Percentiles rank a stretch among this genome's conserved stretches.
Evolutionary conservation across 768 basidiomycete genomes (phyloP).

Genomic region (Pleurotus citrinopileatus): DNA sequence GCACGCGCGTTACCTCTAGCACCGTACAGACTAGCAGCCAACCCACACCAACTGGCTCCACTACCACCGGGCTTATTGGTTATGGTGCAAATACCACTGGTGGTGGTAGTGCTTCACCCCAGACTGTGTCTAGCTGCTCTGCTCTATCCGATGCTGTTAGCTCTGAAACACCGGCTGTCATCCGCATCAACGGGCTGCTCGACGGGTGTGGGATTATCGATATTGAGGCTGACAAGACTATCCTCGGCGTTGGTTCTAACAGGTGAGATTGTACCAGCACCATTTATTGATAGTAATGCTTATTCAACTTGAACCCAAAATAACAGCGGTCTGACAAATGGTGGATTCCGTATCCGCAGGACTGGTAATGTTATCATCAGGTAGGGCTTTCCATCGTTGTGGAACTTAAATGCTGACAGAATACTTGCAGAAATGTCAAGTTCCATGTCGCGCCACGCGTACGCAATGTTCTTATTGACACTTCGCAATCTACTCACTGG

Average conservation of each 20-base stretch:
- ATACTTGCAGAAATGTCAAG: neutral
- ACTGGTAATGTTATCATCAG: constrained; percentile 5
- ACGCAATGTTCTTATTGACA: neutral
- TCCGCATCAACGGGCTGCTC: neutral
- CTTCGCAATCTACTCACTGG: neutral
- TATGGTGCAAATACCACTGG: neutral
- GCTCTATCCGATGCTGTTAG: neutral
- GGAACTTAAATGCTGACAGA: neutral
- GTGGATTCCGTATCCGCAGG: constrained; percentile 4
- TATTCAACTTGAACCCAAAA: too few species aligned
- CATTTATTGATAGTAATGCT: neutral
- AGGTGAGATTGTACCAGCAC: neutral
- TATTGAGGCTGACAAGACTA: constrained; percentile 1
- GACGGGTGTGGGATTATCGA: constrained; percentile 1
- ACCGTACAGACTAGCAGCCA: neutral
- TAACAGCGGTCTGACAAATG: constrained; percentile 1
- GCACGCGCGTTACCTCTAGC: neutral
- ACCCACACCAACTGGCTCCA: neutral
- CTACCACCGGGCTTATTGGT: constrained; percentile 1
- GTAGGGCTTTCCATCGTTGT: neutral
- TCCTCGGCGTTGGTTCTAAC: neutral
- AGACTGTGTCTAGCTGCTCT: constrained; percentile 1
- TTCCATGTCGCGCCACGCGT: neutral
- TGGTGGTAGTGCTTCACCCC: neutral
- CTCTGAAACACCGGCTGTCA: neutral